Evolutionary conservation across 1,284 basidiomycete genomes (phyloP), one percentile per base, ranked within the genome.

Genomic region (Sporisorium exsertum): DNA sequence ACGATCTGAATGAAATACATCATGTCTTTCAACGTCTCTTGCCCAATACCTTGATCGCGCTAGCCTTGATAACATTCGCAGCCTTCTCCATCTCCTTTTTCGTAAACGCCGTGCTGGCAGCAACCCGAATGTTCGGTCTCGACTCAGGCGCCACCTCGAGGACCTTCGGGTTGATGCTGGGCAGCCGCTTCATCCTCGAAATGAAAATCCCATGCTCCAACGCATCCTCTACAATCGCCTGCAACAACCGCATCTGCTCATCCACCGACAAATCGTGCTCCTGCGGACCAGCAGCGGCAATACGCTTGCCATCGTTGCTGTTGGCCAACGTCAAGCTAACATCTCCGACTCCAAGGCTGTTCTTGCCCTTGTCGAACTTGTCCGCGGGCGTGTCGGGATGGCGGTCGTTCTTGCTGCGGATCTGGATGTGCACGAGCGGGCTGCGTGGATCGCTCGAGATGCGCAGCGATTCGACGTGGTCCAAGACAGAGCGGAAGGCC

Each of bases 51-150:
- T 94, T 94, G 56, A 90, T 87, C 43, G 94, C 87, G 40, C 91
- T 91, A 29, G 89, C 88, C 87, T 92, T 94, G 67, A 97, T 86
- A 27, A 92, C 89, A 32, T 87, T 87, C 20, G 91, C 91, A 1
- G 94, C 93, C 88, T 94, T 95, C 87, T 97, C 94, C 62, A 92
- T 90, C 81, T 99, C 97, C 87, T 95, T 96, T 88, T 89, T 92
- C 29, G 90, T 91, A 77, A 97, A 87, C 12, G 90, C 93, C 13
- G 91, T 89, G 4, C 90, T 91, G 72, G 96, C 87, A 24, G 92
- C 91, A n/a, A 98, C 87, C 64, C 94, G 90, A 74, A 99, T 91
- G 81, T 92, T 93, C n/a, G 96, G 94, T 54, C 91, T 88, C 24
- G 76, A 60, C 59, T 79, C 77, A 10, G 72, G 64, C 3, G 73